Evolutionary conservation across 2,329 filamentous ascomycete genomes (phyloP).

Genomic region (Pseudocercospora crystallina): DNA sequence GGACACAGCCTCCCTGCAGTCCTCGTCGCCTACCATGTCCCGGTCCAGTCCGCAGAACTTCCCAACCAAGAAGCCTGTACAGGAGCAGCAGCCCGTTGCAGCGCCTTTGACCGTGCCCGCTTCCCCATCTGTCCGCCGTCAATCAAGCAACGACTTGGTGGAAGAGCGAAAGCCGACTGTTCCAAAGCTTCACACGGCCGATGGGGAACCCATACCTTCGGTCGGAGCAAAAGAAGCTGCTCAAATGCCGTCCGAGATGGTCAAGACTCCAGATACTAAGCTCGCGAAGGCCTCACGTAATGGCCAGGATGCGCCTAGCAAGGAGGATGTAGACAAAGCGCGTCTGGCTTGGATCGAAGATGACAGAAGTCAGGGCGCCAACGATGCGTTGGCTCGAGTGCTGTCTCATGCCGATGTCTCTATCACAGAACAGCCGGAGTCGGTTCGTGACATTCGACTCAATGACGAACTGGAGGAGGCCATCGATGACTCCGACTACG

Average conservation of each 20-base stretch:
- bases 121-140: slow-evolving; percentile 22
- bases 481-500: slow-evolving; percentile 26
- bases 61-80: slow-evolving; percentile 16
- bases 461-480: slow-evolving; percentile 22
- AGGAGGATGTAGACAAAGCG: slow-evolving; percentile 28
- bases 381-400: slow-evolving; percentile 32
- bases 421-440: slow-evolving; percentile 17
- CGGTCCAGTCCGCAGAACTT: slow-evolving; percentile 13
- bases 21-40: slow-evolving; percentile 19
- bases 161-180: slow-evolving; percentile 10
- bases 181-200: slow-evolving; percentile 19
- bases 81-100: slow-evolving; percentile 22
- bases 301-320: slow-evolving; percentile 16
- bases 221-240: slow-evolving; percentile 9
- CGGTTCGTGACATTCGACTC: slow-evolving; percentile 3
- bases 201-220: slow-evolving; percentile 20
- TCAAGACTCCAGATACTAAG: background rate
- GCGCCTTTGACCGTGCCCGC: slow-evolving; percentile 20
- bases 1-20: slow-evolving; percentile 23
- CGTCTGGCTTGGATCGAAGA: slow-evolving; percentile 27
- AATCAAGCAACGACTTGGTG: slow-evolving; percentile 9
- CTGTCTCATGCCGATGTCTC: slow-evolving; percentile 31
- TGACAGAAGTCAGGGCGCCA: slow-evolving; percentile 30
- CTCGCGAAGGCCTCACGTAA: slow-evolving; percentile 3
- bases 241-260: slow-evolving; percentile 3